Base-by-base conservation (phyloP, 1,284 basidiomycete genomes). In the Coniferiporia weirii region DNA sequence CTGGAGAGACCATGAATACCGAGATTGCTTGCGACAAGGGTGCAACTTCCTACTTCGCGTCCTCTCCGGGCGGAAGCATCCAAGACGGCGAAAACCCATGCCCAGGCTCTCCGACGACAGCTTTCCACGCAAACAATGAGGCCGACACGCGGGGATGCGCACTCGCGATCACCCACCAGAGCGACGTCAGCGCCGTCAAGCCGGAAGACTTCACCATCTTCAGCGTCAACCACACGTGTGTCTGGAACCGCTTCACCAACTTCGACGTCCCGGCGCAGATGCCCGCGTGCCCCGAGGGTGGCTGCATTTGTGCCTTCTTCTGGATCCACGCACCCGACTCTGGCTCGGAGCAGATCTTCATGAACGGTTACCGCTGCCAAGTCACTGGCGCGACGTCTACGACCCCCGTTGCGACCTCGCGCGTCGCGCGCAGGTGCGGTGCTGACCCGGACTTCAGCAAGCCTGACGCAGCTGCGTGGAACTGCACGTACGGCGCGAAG, bases 331-430 rank as follows among this genome's bases (percentile, higher is more conserved):
- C 76, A 1, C 64, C 71, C 6, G 73, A 80, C 60, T 75, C 74
- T 36, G 79, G 79, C 43, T 63, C 72, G 12, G 74, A 77, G 65
- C 78, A 81, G 64, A 79, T 79, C 64, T 91, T 87, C 73, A 87
- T 89, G 83, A 87, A 80, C 54, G 82, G 83, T 22, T 91, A 90
- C 78, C 80, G 82, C 64, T 91, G 89, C 75, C 78, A 80, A 51
- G 73, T 91, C 48, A 81, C 82, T 1, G 77, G 78, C 49, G 73
- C 83, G 0, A 79, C 73, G 5, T 82, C 83, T n/a, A 75, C 65
- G 6, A 75, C 79, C 1, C 70, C 78, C 0, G 67, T 88, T 27
- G 82, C 81, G 4, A 74, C 75, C 32, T 72, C 85, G 36, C 70
- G 80, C 62, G 67, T 83, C 13, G 67, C 84, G 40, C 76, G 83